Conservation (phyloP, 352 stramenopile species). For the Phytopythium aichiense region DNA sequence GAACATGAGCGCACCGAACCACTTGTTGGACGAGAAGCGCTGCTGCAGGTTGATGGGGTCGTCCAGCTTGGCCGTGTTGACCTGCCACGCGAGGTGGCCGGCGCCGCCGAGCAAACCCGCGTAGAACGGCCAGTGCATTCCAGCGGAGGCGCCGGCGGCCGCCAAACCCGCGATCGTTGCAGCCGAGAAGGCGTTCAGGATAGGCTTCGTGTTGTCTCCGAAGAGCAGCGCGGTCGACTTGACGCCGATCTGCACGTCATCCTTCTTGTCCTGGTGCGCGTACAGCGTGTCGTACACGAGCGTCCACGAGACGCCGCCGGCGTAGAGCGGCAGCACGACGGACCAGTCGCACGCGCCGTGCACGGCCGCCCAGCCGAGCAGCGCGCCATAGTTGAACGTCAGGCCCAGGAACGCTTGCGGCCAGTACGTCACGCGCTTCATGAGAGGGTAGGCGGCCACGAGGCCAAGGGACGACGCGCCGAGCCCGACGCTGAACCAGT, state of each 20-base stretch:
- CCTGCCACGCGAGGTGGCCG: constrained; percentile 96
- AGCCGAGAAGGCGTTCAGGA: constrained; percentile 86
- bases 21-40: constrained; percentile 95
- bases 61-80: constrained; percentile 94
- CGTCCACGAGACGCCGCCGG: constrained; percentile 94
- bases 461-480: constrained; percentile 92
- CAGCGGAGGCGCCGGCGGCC: constrained; percentile 71
- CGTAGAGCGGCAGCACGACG: constrained; percentile 94
- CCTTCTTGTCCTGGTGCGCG: constrained; percentile 97
- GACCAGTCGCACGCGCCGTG: constrained; percentile 76
- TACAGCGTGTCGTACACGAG: constrained; percentile 99
- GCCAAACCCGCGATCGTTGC: constrained; percentile 61
- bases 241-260: constrained; percentile 95
- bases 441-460: constrained; percentile 95
- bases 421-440: constrained; percentile 98
- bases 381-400: constrained; percentile 98
- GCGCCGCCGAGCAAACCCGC: constrained; percentile 78
- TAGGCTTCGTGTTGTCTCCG: constrained; percentile 91
- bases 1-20: constrained; percentile 82
- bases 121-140: constrained; percentile 89
- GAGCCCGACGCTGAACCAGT: constrained; percentile 92
- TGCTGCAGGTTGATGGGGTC: constrained; percentile 91
- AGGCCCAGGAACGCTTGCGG: constrained; percentile 96
- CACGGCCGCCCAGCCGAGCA: constrained; percentile 92
- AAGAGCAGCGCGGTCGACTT: constrained; percentile 96